Base-by-base conservation (phyloP, 2,329 filamentous ascomycete genomes). In the Paecilomyces niveus region DNA sequence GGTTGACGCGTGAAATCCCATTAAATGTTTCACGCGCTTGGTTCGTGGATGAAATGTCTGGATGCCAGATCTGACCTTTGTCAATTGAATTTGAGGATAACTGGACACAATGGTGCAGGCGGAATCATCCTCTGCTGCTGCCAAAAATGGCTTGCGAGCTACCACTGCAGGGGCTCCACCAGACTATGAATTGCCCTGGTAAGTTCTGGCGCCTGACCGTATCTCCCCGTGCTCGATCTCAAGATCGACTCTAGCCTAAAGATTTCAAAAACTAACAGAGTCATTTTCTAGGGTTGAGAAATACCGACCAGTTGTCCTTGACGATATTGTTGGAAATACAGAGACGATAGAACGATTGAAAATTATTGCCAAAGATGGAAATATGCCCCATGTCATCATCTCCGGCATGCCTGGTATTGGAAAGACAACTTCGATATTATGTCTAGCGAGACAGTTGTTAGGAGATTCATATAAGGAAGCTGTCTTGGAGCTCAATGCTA, bases 331-430 rank as follows among this genome's bases (percentile, higher is more conserved):
- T 57, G 94, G 94, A 70, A 99, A 99, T 76, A 96, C 90, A 21
- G 94, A 99, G 74, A 99, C 94, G 0, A 92, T 99, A 68, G 93
- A 97, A 75, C 89, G 94, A 57, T 81, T 99, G 68, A 97, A 97
- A 73, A 97, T 99, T 69, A 97, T 99, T 67, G 92, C 94, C 53
- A 94, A 92, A 75, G 94, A 97, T 78, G 94, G 94, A 67, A 99
- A 99, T 77, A 97, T 99, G 92, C 94, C 94, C 2, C 94, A 99
- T 77, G 86, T 99, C 70, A 97, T 99, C 76, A 97, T 99, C 69
- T 96, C 91, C n/a, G 94, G 94, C 60, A 97, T 96, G 92, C 94
- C 94, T 21, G 94, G 94, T 70, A 99, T 97, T 70, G 94, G 94
- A 75, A 99, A 99, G 81, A 99, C 94, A 3, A 97, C 94, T 0